These are phyloP conservation scores for Dryas drummondii DNA, from an alignment of 306 rosid species.

Conservation along the genomic window DNA sequence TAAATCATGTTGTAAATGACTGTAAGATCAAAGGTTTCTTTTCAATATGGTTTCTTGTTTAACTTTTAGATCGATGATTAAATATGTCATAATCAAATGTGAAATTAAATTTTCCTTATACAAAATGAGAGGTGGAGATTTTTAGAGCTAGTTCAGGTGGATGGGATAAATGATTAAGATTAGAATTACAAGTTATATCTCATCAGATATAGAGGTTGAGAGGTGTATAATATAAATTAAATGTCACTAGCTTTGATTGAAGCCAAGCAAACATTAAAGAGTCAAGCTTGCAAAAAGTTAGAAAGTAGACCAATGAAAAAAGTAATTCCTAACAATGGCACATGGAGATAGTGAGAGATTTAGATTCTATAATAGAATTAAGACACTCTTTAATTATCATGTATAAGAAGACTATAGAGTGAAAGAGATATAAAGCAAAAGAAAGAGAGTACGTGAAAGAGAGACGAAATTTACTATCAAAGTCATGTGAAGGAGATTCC, in stretches of 20 bases:
- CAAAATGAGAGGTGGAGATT: background rate
- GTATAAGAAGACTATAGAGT: background rate
- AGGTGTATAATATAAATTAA: background rate
- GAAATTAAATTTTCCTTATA: background rate
- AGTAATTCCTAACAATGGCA: background rate
- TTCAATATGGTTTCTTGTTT: background rate
- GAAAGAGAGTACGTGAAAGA: background rate
- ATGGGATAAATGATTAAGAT: background rate
- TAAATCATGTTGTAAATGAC: background rate
- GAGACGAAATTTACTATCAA: background rate
- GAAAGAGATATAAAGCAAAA: background rate
- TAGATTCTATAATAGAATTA: background rate
- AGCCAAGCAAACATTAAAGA: background rate
- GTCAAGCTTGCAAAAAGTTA: background rate
- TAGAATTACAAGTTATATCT: too few relatives aligned
- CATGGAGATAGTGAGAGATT: background rate
- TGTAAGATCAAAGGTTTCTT: background rate
- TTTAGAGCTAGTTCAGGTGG: too few relatives aligned
- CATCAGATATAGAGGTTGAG: background rate
- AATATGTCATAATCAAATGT: background rate
- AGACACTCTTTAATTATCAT: background rate
- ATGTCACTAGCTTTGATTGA: background rate
- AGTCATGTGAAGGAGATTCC: constrained; percentile 20
- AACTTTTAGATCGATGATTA: background rate
- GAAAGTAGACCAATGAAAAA: constrained; percentile 1